Evolutionary conservation across 1,284 basidiomycete genomes (phyloP), one percentile per base, ranked within the genome.

Genomic region (Golubevia pallescens): DNA sequence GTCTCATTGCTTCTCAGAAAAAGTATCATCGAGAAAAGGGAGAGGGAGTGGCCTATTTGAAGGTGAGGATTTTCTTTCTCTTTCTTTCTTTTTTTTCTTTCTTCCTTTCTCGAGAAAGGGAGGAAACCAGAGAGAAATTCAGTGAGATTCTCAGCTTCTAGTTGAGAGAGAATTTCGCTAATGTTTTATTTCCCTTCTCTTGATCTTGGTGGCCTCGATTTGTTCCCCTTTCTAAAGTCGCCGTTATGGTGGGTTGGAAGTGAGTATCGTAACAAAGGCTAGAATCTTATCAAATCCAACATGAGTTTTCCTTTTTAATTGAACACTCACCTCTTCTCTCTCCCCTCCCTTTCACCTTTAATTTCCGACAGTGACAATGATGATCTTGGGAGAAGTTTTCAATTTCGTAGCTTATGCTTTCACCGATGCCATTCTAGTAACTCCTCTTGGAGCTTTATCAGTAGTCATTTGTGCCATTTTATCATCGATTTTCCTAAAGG

Each of bases 401-500:
- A 80, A 81, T 51, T 73, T 69, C 54, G 70, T 79, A 2, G 80
- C 81, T 8, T 83, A 80, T 61, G 71, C 77, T 24, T 73, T 77
- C 60, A 68, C 74, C 21, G 78, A 81, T 56, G 82, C 82, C 0
- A 73, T 85, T 23, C 74, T 85, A 2, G 82, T 85, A 14, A 85
- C 82, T 16, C 82, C 82, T 21, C 67, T 85, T 8, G 82, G 82
- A n/a, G 81, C 81, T 7, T 75, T 85, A 20, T 79, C 76, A 3
- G 82, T 85, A 58, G 82, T 85, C 57, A 57, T 34, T 32, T 34
- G 32, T 60, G 82, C 82, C 6, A 70, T 85, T 10, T 74, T 85
- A 57, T 82, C 80, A n/a, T 77, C 78, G 24, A 74, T 85, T 68
- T 78, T 85, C 58, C 70, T 85, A 61, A 80, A 84, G 60, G 82